Base-by-base conservation (phyloP, 108 stramenopile genomes). In the Conticribra weissflogii region DNA sequence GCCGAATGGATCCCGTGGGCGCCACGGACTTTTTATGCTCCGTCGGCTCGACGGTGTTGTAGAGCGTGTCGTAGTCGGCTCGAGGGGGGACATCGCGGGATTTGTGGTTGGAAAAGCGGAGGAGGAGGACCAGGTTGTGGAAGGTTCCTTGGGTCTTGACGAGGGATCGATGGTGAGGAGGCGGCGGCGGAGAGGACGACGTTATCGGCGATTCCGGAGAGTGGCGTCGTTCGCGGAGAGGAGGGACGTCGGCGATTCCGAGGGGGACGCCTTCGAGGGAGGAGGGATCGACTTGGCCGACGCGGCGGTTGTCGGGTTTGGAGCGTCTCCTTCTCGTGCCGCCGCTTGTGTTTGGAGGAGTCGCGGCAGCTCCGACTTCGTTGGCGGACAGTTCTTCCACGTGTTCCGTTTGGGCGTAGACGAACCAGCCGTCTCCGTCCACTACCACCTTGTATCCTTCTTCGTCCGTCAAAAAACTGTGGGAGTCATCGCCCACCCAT, bases 121-220 rank as follows among this genome's bases (percentile, higher is more conserved):
- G 63, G 80, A 83, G 84, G 74, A 70, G 75, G 66, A 74, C 86
- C 73, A 65, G 79, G 69, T 55, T 63, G 85, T 44, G 81, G 59
- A 66, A 71, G 66, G 48, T 64, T 71, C 59, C 72, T 82, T 7
- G 25, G 82, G 46, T 29, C 72, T 45, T 66, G 79, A 48, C 36
- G 47, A 14, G 59, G 28, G 23, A 25, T 41, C 12, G 36, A 41
- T 41, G 36, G 5, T 19, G 44, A 28, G 16, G 61, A 48, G 27
- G 61, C 17, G 27, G 7, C 24, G 28, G 21, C 50, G 50, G 18
- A 51, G 50, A 51, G 50, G 18, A 12, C 36, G 5, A 5, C 12
- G 36, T 12, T 12, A 12, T 41, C 12, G n/a, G n/a, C n/a, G n/a
- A n/a, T n/a, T n/a, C n/a, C n/a, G n/a, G n/a, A n/a, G n/a, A n/a